These are phyloP conservation scores for Flaveria floridana DNA, from an alignment of 140 eudicot genomes.

Conservation along the genomic window DNA sequence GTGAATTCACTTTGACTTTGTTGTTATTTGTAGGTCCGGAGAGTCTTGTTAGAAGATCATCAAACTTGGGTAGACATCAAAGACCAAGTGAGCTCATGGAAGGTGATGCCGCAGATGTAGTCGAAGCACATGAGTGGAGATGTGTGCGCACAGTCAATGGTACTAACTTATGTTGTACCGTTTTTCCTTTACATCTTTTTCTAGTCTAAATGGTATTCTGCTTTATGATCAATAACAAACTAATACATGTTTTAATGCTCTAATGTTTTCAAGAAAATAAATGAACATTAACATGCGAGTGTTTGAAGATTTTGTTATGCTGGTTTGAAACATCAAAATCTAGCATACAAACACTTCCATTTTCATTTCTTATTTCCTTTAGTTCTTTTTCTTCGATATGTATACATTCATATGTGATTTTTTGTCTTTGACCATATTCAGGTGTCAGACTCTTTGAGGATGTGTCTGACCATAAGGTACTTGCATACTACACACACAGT, in stretches of 20 bases:
- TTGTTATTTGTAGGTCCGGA: constrained; percentile 64
- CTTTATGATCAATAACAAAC: neutral
- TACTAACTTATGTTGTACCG: constrained; percentile 24
- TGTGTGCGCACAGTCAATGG: constrained; percentile 82
- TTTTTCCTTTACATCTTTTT: constrained; percentile 9
- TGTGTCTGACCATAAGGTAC: constrained; percentile 69
- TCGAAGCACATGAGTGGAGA: constrained; percentile 90
- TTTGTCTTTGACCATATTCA: constrained; percentile 35
- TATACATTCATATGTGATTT: constrained; percentile 2
- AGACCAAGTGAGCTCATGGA: constrained; percentile 47
- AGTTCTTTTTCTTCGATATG: constrained; percentile 1
- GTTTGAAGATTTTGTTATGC: neutral
- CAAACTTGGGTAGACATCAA: constrained; percentile 41
- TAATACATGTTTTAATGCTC: neutral
- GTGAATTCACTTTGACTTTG: neutral
- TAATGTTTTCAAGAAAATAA: constrained; percentile 1
- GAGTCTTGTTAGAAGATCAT: constrained; percentile 58
- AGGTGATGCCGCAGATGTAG: constrained; percentile 76
- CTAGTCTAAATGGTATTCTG: neutral
- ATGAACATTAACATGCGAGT: neutral
- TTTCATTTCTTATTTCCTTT: neutral
- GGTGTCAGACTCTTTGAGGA: constrained; percentile 93
- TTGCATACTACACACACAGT: neutral
- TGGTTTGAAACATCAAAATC: neutral
- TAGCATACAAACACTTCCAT: neutral